Conservation (phyloP, 305 asterid species). For the Euphrasia arctica region DNA sequence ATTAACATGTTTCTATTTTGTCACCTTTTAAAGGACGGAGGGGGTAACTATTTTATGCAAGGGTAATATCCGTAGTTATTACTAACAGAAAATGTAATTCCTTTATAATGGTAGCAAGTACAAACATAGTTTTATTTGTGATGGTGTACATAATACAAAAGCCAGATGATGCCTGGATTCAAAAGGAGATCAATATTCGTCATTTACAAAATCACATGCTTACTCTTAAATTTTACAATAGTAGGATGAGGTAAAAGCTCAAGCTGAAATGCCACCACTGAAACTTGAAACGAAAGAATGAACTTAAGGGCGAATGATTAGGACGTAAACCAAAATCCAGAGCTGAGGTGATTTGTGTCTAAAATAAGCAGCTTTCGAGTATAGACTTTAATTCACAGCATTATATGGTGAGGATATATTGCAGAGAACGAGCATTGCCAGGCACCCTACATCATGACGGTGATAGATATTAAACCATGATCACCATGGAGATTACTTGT, state of each 20-base stretch:
- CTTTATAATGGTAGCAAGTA: not conserved
- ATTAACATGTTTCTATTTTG: not conserved
- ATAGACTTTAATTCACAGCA: not conserved
- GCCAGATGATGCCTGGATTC: not conserved
- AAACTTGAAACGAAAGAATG: constrained; percentile 12
- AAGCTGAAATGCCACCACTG: constrained; percentile 5
- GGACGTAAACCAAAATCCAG: not conserved
- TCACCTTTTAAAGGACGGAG: not conserved
- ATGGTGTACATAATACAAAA: not conserved
- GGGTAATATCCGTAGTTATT: too few species aligned
- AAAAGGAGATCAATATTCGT: not conserved
- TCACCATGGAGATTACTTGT: not conserved
- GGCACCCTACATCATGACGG: constrained; percentile 16
- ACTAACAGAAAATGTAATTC: not conserved
- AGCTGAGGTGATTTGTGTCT: too few species aligned
- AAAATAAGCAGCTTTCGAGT: not conserved
- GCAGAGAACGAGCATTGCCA: constrained; percentile 1
- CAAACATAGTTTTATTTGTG: not conserved
- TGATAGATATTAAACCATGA: not conserved
- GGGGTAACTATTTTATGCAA: too few species aligned
- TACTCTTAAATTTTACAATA: constrained; percentile 20
- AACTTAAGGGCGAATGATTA: constrained; percentile 7
- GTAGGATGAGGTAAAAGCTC: not conserved
- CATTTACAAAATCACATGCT: constrained; percentile 27
- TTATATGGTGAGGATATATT: not conserved